Base-by-base conservation (phyloP, 2,329 filamentous ascomycete genomes). In the Aspergillus hortae region DNA sequence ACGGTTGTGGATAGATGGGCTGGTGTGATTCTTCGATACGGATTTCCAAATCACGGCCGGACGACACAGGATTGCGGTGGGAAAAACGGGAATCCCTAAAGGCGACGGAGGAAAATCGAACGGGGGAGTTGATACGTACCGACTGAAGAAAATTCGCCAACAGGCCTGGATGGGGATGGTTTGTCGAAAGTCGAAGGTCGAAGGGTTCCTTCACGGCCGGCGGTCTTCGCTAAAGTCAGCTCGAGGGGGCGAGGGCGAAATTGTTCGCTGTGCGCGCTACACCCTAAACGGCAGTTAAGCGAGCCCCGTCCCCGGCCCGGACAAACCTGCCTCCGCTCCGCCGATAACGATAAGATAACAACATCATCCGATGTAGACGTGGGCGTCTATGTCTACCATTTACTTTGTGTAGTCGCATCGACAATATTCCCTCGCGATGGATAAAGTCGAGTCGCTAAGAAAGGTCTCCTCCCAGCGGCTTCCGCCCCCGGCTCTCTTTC, bases 401-500 rank as follows among this genome's bases (percentile, higher is more conserved):
- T 44, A 25, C 17, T 25, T 11, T 44, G 14, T 17, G 15, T 30
- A 9, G 14, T 49, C 49, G 40, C 53, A 21, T 25, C 42, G 15
- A 4, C 23, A 32, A 17, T 32, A 12, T 33, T 32, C 6, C 6
- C 27, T 38, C 48, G 55, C 38, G 46, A 68, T 67, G 56, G 58
- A 64, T 33, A 52, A 62, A 17, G 47, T 63, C 53, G 65, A 66
- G 11, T 53, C 59, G 6, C 49, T 62, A 15, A 59, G 61, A 49
- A 69, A 64, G 14, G 53, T 62, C 21, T 67, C 59, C 51, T 58
- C 77, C 46, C 80, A 83, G 61, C 80, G 84, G 21, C 78, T 85
- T 7, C 84, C 84, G 30, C 89, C 89, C 19, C 89, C 90, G 1
- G 80, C 86, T 2, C 81, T 95, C 44, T 95, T 95, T 70, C 82